A percentile compares a stretch with the other conserved stretches of the same genome.
Evolutionary conservation across 2,329 filamentous ascomycete genomes (phyloP).

Genomic region (Neospermospora avenae): DNA sequence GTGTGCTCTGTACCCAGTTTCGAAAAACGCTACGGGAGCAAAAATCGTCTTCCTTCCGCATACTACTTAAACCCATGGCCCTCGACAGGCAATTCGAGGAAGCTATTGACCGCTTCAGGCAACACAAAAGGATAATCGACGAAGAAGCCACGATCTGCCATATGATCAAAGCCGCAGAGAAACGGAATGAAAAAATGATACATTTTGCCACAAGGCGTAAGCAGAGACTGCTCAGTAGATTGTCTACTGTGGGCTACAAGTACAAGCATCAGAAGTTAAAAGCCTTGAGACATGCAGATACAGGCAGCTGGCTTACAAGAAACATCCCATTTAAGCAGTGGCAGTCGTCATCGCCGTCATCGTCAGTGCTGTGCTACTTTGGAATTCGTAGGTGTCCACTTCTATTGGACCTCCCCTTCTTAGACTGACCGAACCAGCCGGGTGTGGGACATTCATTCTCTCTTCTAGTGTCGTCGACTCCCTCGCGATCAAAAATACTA

Average conservation of each 20-base stretch:
- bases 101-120: constrained; percentile 13
- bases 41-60: constrained; percentile 7
- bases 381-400: constrained; percentile 15
- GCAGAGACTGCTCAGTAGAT: constrained; percentile 5
- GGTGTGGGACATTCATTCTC: constrained; percentile 18
- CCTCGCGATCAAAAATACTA: neutral
- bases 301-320: constrained; percentile 13
- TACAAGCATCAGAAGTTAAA: constrained; percentile 14
- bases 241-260: constrained; percentile 9
- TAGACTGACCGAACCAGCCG: constrained; percentile 14
- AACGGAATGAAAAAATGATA: constrained; percentile 5
- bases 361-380: constrained; percentile 17
- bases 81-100: constrained; percentile 10
- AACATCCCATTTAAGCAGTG: constrained; percentile 8
- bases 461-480: constrained; percentile 18
- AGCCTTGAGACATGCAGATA: constrained; percentile 9
- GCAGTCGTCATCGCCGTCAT: neutral
- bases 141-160: constrained; percentile 14
- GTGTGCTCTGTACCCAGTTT: constrained; percentile 18
- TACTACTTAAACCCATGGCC: constrained; percentile 13
- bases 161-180: constrained; percentile 19
- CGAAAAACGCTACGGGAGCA: constrained; percentile 9
- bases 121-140: constrained; percentile 16
- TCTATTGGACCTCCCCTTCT: too few species aligned
- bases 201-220: constrained; percentile 3